Evolutionary conservation across 1,284 basidiomycete species (phyloP).

Genomic region (Heterobasidion parviporum): DNA sequence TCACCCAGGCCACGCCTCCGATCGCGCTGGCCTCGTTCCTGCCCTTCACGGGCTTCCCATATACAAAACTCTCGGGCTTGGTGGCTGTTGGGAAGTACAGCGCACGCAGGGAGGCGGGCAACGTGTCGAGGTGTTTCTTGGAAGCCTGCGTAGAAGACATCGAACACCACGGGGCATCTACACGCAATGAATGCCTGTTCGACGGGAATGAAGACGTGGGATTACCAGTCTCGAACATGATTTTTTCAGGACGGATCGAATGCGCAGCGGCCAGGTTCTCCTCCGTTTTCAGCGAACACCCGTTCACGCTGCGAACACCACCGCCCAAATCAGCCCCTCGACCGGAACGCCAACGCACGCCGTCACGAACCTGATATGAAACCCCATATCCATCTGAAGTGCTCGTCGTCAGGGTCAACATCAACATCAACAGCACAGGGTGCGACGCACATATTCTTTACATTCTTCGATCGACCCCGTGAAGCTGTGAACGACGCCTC

Average conservation of each 20-base stretch:
- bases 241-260: constrained; percentile 51
- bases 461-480: constrained; percentile 68
- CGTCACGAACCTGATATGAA: constrained; percentile 45
- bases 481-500: constrained; percentile 85
- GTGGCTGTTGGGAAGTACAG: constrained; percentile 47
- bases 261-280: constrained; percentile 61
- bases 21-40: constrained; percentile 76
- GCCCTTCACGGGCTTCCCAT: constrained; percentile 68
- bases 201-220: not conserved
- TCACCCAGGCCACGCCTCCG: constrained; percentile 72
- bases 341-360: not conserved
- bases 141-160: constrained; percentile 76
- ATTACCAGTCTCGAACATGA: constrained; percentile 79
- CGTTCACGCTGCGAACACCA: constrained; percentile 49
- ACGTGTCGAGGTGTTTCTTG: constrained; percentile 41
- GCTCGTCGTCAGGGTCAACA: not conserved
- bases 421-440: not conserved
- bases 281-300: constrained; percentile 78
- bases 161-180: constrained; percentile 83
- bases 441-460: constrained; percentile 52
- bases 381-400: constrained; percentile 58
- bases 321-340: constrained; percentile 7
- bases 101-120: constrained; percentile 40
- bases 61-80: constrained; percentile 63
- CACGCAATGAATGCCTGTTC: not conserved